Percentiles rank a stretch among this genome's conserved stretches.
Evolutionary conservation across 805 yeast genomes (phyloP).

Genomic region (Myxozyma melibiosi): DNA sequence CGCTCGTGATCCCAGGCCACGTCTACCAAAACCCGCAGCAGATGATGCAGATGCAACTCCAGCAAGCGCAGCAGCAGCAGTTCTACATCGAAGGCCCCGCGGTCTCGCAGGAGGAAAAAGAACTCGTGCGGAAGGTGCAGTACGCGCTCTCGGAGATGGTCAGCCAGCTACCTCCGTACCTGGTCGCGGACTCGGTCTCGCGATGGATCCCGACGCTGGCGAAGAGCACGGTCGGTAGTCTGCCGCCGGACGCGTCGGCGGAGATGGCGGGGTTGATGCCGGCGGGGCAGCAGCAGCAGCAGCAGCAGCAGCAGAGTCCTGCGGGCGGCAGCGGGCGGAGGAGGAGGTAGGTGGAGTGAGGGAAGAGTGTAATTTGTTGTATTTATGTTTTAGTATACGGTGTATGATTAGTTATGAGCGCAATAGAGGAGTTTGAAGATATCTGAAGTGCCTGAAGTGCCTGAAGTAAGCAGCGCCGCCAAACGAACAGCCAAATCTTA

Average conservation of each 20-base stretch:
- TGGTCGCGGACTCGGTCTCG: conserved; percentile 25
- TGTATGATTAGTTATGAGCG: no score
- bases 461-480: no score
- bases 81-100: conserved; percentile 18
- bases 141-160: conserved; percentile 18
- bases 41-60: conserved; percentile 34
- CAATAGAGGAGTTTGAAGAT: no score
- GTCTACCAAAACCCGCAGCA: conserved; percentile 27
- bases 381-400: background rate
- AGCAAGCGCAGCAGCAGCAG: conserved; percentile 23
- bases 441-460: no score
- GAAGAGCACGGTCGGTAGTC: conserved; percentile 20
- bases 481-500: no score
- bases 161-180: conserved; percentile 26
- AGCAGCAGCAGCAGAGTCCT: background rate
- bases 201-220: conserved; percentile 26
- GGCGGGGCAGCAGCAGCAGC: no score
- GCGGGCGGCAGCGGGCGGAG: background rate
- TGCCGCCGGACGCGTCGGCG: conserved; percentile 28
- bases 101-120: conserved; percentile 40
- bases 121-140: conserved; percentile 36
- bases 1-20: conserved; percentile 34
- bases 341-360: background rate
- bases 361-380: no score
- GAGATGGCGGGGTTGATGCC: background rate